Evolutionary conservation across 768 basidiomycete genomes (phyloP), one percentile per base, ranked within the genome.

Genomic region (Xerocomellus dryophilus): DNA sequence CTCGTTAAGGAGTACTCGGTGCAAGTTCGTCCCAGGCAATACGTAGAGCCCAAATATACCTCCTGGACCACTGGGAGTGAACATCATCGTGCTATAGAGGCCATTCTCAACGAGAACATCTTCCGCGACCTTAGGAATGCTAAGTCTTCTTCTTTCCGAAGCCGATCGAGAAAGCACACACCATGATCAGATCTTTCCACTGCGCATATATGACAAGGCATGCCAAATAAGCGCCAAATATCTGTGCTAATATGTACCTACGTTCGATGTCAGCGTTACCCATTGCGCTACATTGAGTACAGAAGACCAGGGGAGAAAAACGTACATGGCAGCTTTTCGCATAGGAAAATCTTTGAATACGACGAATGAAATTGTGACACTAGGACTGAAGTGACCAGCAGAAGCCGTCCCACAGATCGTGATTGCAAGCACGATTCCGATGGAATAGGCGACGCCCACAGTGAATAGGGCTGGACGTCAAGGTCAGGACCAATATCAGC

Each of bases 231-330:
- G 77, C 82, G 5, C 86, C 88, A 5, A 86, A 57, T 56, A 86
- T 76, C 62, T 90, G 88, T 0, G 84, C 79, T 12, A 78, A 39
- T 54, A 88, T 84, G 62, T 86, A 88, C 68, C 85, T 86, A 21
- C 10, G n/a, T 32, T 44, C 10, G 15, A 31, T 18, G 34, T 71
- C 58, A 40, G 63, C 56, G 32, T 50, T 40, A 36, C 20, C 27
- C 14, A 38, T 50, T 48, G 21, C 21, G 8, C 20, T n/a, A 29
- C 32, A 5, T 32, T 2, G 8, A 10, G 8, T 5, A 61, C 10
- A 42, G 44, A 53, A 38, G 47, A 53, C 57, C 57, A 17, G 43
- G 60, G 36, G 53, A 56, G 14, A 39, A 12, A 17, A n/a, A 62
- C 71, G 53, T 38, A 84, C 85, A 80, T 71, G 25, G 70, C 43